These are phyloP conservation scores for Garcia nutans DNA, from an alignment of 345 rosid genomes.

Conservation along the genomic window DNA sequence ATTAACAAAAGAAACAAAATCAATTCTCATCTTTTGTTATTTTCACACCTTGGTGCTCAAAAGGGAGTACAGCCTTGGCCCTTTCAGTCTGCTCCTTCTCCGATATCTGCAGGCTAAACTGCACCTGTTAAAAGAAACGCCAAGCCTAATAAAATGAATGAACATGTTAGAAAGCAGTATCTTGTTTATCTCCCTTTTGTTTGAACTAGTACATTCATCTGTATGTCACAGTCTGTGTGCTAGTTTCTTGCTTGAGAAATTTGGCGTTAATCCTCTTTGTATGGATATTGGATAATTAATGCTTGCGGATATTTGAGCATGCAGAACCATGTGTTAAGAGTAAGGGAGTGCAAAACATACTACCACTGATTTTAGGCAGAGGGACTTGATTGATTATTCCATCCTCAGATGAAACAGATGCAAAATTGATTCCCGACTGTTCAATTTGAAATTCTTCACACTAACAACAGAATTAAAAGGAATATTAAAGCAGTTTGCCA, in stretches of 20 bases:
- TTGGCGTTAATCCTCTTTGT: background rate
- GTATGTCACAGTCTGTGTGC: background rate
- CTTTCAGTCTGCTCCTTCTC: conserved; percentile 74
- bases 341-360: background rate
- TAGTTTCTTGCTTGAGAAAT: background rate
- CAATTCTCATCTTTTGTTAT: background rate
- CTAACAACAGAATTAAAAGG: conserved; percentile 37
- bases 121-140: conserved; percentile 58
- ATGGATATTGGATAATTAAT: background rate
- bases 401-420: conserved; percentile 52
- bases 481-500: conserved; percentile 12
- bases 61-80: conserved; percentile 90
- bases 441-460: conserved; percentile 60
- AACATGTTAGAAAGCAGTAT: background rate
- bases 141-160: conserved; percentile 7
- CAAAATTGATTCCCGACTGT: conserved; percentile 55
- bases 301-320: background rate
- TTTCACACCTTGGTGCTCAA: conserved; percentile 86
- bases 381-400: conserved; percentile 47
- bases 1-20: background rate
- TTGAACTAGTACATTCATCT: background rate
- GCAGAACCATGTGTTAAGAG: background rate
- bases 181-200: background rate
- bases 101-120: conserved; percentile 70
- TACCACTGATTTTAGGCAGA: conserved; percentile 65